Evolutionary conservation across 2,329 filamentous ascomycete species (phyloP).

Genomic region (Penicillium aurantiogriseum): DNA sequence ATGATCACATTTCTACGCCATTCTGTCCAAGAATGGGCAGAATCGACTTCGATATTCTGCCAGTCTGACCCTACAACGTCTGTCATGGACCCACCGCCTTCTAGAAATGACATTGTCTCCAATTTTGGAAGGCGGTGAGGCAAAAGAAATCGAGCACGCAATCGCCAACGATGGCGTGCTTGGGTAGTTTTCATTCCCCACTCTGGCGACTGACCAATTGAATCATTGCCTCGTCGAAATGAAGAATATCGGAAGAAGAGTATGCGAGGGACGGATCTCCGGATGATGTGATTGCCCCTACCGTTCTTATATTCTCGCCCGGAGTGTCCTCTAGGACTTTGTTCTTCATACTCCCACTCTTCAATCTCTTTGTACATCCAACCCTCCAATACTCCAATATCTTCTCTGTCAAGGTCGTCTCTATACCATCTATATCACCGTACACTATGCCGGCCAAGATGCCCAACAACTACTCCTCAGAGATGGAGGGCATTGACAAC

Average conservation of each 20-base stretch:
- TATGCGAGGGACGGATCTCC: constrained; percentile 22
- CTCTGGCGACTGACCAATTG: constrained; percentile 8
- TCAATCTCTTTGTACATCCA: constrained; percentile 3
- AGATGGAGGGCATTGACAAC: constrained; percentile 34
- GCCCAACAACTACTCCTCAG: constrained; percentile 37
- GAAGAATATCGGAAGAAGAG: constrained; percentile 20
- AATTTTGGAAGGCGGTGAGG: background rate
- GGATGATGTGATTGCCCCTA: constrained; percentile 37
- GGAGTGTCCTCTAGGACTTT: constrained; percentile 17
- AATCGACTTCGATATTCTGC: background rate
- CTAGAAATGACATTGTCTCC: background rate
- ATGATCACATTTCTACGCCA: constrained; percentile 22
- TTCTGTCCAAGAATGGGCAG: background rate
- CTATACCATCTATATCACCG: background rate
- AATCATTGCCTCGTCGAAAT: constrained; percentile 21
- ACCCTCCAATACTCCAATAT: constrained; percentile 2
- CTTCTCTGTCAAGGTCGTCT: background rate
- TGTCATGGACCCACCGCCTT: background rate
- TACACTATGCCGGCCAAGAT: constrained; percentile 41
- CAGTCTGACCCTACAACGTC: background rate
- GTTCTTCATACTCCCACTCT: constrained; percentile 6
- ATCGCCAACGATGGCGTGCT: background rate
- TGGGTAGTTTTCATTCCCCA: background rate
- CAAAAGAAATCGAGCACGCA: background rate
- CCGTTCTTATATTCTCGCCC: constrained; percentile 30